phyloP scores from a whole-genome alignment of 108 stramenopile species.

The Fragilaria radians region DNA sequence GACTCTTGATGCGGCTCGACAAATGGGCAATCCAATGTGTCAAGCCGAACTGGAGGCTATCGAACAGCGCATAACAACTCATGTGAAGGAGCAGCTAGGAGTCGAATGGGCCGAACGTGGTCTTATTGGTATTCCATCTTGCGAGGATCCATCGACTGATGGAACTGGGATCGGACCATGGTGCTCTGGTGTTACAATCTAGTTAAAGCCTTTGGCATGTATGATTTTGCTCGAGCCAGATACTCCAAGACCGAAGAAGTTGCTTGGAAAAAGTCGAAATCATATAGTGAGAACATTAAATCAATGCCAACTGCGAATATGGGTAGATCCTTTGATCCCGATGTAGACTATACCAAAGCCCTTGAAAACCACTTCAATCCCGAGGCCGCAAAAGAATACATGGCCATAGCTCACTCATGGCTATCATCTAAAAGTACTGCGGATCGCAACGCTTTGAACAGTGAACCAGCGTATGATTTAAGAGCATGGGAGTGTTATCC shows the following conservation, averaged over 20 bases:
- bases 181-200: conserved; percentile 48
- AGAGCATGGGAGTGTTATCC: not conserved
- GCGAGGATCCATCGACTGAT: conserved; percentile 19
- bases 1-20: conserved; percentile 56
- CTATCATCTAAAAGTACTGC: conserved; percentile 8
- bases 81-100: conserved; percentile 31
- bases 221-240: conserved; percentile 34
- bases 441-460: not conserved
- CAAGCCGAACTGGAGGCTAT: conserved; percentile 19
- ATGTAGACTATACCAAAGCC: conserved; percentile 25
- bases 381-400: conserved; percentile 18
- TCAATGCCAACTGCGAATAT: conserved; percentile 27
- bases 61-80: conserved; percentile 16
- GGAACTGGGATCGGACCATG: conserved; percentile 44
- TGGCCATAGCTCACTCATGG: conserved; percentile 37
- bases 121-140: conserved; percentile 41
- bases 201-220: conserved; percentile 48
- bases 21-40: conserved; percentile 12
- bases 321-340: conserved; percentile 36
- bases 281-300: conserved; percentile 36
- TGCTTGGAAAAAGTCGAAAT: conserved; percentile 29
- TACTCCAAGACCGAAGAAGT: conserved; percentile 22
- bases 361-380: conserved; percentile 46
- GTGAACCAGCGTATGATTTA: not conserved
- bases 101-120: conserved; percentile 50